phyloP scores from a whole-genome alignment of 2,329 filamentous ascomycete genomes.

The Lizonia empirigonia region DNA sequence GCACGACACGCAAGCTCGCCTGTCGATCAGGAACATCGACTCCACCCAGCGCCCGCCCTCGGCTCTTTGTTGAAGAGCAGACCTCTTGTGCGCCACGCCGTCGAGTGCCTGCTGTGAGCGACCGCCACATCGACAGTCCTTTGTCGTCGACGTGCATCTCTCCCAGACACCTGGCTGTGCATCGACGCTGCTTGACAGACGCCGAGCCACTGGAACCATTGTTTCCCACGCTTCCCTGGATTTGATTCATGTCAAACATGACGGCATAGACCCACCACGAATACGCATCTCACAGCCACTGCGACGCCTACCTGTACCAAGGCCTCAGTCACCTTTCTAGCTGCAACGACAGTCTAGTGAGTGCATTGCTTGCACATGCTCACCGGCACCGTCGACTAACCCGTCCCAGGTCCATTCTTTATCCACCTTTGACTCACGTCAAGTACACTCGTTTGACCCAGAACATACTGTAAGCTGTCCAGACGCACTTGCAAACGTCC shows the following conservation, averaged over 20 bases:
- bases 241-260: slow-evolving; percentile 40
- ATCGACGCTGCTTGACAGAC: slow-evolving; percentile 26
- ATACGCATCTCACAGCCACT: slow-evolving; percentile 31
- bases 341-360: slow-evolving; percentile 47
- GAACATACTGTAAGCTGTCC: slow-evolving; percentile 46
- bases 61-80: slow-evolving; percentile 16
- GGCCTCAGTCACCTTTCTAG: slow-evolving; percentile 36
- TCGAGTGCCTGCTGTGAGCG: slow-evolving; percentile 1
- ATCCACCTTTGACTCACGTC: slow-evolving; percentile 50
- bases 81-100: slow-evolving; percentile 5
- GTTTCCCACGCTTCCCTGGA: slow-evolving; percentile 25
- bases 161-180: slow-evolving; percentile 24
- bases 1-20: slow-evolving; percentile 31
- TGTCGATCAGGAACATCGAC: slow-evolving; percentile 33
- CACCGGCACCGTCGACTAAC: slow-evolving; percentile 21
- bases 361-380: slow-evolving; percentile 15
- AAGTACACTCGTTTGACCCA: slow-evolving; percentile 59
- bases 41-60: slow-evolving; percentile 15
- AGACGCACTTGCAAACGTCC: slow-evolving; percentile 1
- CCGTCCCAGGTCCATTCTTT: slow-evolving; percentile 46
- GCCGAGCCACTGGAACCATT: slow-evolving; percentile 27
- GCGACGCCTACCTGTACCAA: slow-evolving; percentile 29
- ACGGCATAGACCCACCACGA: slow-evolving; percentile 39
- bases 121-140: slow-evolving; percentile 16
- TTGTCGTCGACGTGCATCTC: slow-evolving; percentile 25